Evolutionary conservation across 139 green algal species (phyloP), one percentile per base, ranked within the genome.

Genomic region (Ettlia oleoabundans): DNA sequence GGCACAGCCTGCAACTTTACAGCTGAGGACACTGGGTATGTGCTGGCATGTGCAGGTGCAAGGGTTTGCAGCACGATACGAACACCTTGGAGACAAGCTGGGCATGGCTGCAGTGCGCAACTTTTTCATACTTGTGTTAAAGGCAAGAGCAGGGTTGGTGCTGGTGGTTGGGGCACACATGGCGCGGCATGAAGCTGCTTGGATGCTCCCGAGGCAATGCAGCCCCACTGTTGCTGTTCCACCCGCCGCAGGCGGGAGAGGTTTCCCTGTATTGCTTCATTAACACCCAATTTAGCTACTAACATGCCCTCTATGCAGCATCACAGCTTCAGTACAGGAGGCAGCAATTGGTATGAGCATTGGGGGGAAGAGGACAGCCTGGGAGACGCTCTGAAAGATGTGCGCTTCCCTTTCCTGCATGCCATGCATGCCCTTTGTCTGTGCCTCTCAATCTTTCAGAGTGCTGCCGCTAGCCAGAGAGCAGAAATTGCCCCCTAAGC

Each of bases 271-370:
- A n/a, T n/a, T n/a, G n/a, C n/a, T n/a, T n/a, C n/a, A n/a, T n/a
- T n/a, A n/a, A n/a, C n/a, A n/a, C n/a, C n/a, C n/a, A n/a, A n/a
- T n/a, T n/a, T n/a, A n/a, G n/a, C n/a, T n/a, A n/a, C n/a, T 40
- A n/a, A 21, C 64, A n/a, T 26, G 21, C 1, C 5, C 66, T 55
- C 32, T 38, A 18, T 22, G 62, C 76, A 76, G 64, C 66, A 78
- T 37, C 78, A 84, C 66, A 63, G 22, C 78, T 84, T 84, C 66
- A 40, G 19, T 37, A 78, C 78, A 21, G 78, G 91, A 10, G 90
- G 90, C 41, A 82, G 35, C 80, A 93, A 91, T 75, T 85, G 85
- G 77, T 84, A 86, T 30, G 90, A 94, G 82, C 89, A 88, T 68
- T 94, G 90, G 90, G 64, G 64, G 28, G 47, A 47, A 0, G 76